These are phyloP conservation scores for Penicillium sp. DNA, from an alignment of 2,329 filamentous ascomycete genomes.

Conservation along the genomic window DNA sequence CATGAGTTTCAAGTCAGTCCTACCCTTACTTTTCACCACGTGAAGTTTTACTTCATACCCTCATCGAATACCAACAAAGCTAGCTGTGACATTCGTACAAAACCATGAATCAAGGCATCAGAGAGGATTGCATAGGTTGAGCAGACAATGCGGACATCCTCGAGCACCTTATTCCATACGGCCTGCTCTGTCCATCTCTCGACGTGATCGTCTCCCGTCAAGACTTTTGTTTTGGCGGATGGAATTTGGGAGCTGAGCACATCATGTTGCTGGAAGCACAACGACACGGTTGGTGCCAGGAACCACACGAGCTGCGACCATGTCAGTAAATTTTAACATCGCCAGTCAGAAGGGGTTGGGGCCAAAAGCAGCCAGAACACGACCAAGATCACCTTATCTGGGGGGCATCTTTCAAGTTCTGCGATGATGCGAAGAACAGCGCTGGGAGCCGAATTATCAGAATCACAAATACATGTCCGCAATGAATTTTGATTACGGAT, in stretches of 20 bases:
- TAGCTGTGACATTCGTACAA: conserved; percentile 59
- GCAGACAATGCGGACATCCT: conserved; percentile 63
- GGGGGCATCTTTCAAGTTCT: conserved; percentile 53
- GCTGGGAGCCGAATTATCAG: conserved; percentile 32
- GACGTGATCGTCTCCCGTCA: conserved; percentile 63
- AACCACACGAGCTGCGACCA: conserved; percentile 58
- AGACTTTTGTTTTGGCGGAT: conserved; percentile 51
- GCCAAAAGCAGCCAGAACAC: no score
- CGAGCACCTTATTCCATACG: conserved; percentile 62
- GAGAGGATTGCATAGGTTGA: conserved; percentile 70
- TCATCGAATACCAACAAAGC: conserved; percentile 77
- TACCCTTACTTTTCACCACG: neutral
- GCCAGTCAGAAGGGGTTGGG: neutral
- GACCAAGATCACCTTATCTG: conserved; percentile 47
- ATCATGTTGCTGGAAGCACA: conserved; percentile 61
- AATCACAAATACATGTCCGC: neutral
- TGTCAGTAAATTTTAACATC: neutral
- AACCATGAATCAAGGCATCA: conserved; percentile 69
- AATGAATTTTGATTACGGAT: neutral
- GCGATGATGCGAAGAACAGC: conserved; percentile 62
- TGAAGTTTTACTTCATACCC: conserved; percentile 47
- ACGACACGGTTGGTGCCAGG: conserved; percentile 60
- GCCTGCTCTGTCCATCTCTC: conserved; percentile 64
- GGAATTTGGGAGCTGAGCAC: conserved; percentile 58
- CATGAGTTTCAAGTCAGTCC: neutral